These are phyloP conservation scores for Alternaria rosae DNA, from an alignment of 2,329 filamentous ascomycete genomes.

Conservation along the genomic window DNA sequence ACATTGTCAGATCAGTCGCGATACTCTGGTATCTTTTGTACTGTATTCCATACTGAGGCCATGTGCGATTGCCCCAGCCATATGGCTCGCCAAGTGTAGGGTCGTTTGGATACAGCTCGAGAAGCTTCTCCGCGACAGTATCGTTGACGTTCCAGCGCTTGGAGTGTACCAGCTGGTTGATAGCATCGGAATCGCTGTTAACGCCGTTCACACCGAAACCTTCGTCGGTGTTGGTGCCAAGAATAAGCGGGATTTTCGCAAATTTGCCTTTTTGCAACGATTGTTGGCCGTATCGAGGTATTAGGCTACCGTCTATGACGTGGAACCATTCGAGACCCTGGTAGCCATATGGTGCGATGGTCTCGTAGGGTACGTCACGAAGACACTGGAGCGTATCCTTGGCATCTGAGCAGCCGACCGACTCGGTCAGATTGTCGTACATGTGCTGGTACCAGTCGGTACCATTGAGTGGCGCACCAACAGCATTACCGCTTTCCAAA, in stretches of 20 bases:
- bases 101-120: conserved; percentile 42
- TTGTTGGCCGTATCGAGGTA: conserved; percentile 44
- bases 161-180: conserved; percentile 38
- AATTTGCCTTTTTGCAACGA: conserved; percentile 59
- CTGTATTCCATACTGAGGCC: conserved; percentile 38
- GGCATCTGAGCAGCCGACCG: conserved; percentile 33
- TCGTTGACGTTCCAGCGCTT: conserved; percentile 42
- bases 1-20: conserved; percentile 40
- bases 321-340: conserved; percentile 43
- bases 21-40: conserved; percentile 41
- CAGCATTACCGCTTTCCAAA: conserved; percentile 45
- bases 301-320: conserved; percentile 37
- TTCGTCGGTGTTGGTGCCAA: conserved; percentile 71
- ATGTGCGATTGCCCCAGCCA: conserved; percentile 40
- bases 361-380: conserved; percentile 35
- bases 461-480: conserved; percentile 40
- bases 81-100: conserved; percentile 58
- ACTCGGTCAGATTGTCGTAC: conserved; percentile 39
- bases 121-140: conserved; percentile 25
- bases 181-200: conserved; percentile 50
- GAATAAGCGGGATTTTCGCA: conserved; percentile 67
- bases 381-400: conserved; percentile 37
- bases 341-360: conserved; percentile 36
- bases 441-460: conserved; percentile 44
- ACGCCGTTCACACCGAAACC: conserved; percentile 64